Evolutionary conservation across 2,329 filamentous ascomycete genomes (phyloP), one percentile per base, ranked within the genome.

Genomic region (Exophiala calicioides): DNA sequence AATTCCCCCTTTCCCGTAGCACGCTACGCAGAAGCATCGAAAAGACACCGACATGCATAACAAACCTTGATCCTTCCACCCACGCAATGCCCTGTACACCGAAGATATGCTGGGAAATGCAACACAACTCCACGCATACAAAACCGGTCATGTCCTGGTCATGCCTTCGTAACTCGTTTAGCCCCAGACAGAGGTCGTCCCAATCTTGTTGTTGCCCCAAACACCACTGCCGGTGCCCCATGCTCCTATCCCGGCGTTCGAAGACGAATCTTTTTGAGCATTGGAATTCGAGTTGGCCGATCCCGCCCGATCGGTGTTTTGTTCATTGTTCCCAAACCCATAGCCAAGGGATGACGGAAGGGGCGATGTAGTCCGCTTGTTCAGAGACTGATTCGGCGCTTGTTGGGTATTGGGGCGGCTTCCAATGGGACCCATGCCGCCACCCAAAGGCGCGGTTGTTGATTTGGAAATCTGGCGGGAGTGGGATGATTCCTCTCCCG

Each of bases 101-200:
- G 50, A 56, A 51, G 50, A 44, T 39, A 56, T 56, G 53, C 46
- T 48, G 46, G 20, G 48, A 44, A 40, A 40, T 42, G 18, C 47
- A 50, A 52, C 51, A 52, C 53, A 47, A 50, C 41, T 50, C 53
- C 53, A 35, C 35, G 39, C 43, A 52, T 56, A 50, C 47, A 50
- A 50, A 49, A 48, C 43, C 35, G 32, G 29, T 46, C 40, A 46
- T 50, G 41, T 43, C 26, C 33, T 46, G 47, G 36, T 56, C 53
- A 34, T 56, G 36, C 47, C 47, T 27, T 52, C 42, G 18, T 53
- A 40, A 46, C 13, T 55, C 47, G 41, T 46, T 60, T 84, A 96
- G 60, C 90, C 90, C 90, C 90, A 97, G 59, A 96, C 91, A 56
- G 89, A 94, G 56, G 90, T 90, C 67, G 94, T 89, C 56, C 90